Base-by-base conservation (phyloP, 495 filamentous ascomycete genomes). In the Tuber umbilicatum region DNA sequence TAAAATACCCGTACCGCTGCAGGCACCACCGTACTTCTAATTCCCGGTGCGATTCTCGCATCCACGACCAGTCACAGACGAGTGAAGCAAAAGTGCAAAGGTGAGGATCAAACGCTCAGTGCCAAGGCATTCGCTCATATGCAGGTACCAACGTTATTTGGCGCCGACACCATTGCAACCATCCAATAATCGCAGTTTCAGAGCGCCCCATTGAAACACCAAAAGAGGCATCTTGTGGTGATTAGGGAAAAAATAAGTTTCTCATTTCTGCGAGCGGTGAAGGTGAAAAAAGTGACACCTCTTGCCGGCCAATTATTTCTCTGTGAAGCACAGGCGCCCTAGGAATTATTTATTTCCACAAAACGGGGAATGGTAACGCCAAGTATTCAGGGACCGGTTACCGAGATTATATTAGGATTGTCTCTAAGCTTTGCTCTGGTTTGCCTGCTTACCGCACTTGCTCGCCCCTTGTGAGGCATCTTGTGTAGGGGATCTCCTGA, bases 131-230 rank as follows among this genome's bases (percentile, higher is more conserved):
- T 17, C 14, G 12, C 55, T 14, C 27, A 64, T 35, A 31, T 31
- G 55, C 55, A 64, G 55, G 55, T 64, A 64, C 55, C 55, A 64
- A 64, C 55, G 27, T 64, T 64, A 35, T 35, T 64, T 64, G 55
- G 55, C 55, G 55, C 55, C 55, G 27, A 64, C 55, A 35, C 27
- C 2, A 17, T 35, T 14, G 1, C 27, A 19, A 35, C 55, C 55
- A 17, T 64, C 55, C 55, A 64, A 64, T 64, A 14, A 64, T 64
- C 14, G 14, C 27, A 16, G 55, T 64, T 35, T 64, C 55, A 64
- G n/a, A 31, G 27, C 55, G 5, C 35, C 27, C 55, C 4, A 19
- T 64, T 64, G 55, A 64, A 64, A 64, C 55, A 3, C 27, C 10
- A 31, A 64, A 35, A 16, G 17, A 17, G 55, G n/a, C 55, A 0